Evolutionary conservation across 2,329 filamentous ascomycete species (phyloP).

Genomic region (Elsinoe perseae): DNA sequence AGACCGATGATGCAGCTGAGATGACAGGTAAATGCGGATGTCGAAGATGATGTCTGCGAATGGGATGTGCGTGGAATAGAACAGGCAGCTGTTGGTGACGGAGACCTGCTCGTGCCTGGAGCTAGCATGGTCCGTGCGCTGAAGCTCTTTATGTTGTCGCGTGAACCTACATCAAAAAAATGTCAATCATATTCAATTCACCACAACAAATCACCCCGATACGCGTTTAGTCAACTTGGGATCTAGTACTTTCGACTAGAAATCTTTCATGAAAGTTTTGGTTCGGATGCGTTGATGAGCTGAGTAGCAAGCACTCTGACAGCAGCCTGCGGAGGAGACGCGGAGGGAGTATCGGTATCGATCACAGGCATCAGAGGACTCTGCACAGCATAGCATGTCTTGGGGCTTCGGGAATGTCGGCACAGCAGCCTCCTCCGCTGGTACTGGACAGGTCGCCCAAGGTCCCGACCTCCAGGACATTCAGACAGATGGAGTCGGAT

Average conservation of each 20-base stretch:
- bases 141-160: conserved; percentile 3
- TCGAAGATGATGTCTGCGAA: background rate
- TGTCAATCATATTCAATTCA: background rate
- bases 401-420: conserved; percentile 53
- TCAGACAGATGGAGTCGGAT: conserved; percentile 75
- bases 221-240: no score
- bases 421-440: conserved; percentile 33
- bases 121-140: conserved; percentile 4
- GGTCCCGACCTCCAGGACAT: conserved; percentile 69
- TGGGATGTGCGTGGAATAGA: background rate
- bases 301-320: background rate
- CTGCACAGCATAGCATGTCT: conserved; percentile 44
- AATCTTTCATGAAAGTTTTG: no score
- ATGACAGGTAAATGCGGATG: background rate
- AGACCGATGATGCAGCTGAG: background rate
- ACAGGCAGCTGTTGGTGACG: conserved; percentile 6
- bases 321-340: background rate
- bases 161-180: conserved; percentile 3
- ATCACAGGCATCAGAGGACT: background rate
- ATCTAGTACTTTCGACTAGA: no score
- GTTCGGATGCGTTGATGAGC: background rate
- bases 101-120: conserved; percentile 4
- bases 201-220: background rate
- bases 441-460: conserved; percentile 34
- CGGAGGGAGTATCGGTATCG: background rate